Percentiles rank a stretch among this genome's conserved stretches.
Evolutionary conservation across 2,329 filamentous ascomycete species (phyloP).

Genomic region (Plenodomus lindquistii): DNA sequence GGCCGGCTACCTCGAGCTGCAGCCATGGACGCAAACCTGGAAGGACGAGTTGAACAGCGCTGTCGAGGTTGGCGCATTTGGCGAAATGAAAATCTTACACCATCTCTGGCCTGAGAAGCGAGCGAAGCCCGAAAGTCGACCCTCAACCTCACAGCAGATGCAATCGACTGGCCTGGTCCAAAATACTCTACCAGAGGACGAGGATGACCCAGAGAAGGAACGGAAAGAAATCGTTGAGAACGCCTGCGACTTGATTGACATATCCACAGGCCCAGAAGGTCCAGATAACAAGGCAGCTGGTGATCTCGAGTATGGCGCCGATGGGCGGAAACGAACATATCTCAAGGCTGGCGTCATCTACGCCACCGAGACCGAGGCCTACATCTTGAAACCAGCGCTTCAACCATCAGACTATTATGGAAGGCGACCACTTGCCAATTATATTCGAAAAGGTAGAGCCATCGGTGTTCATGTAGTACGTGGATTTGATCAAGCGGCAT

Average conservation of each 20-base stretch:
- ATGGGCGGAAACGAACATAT: constrained; percentile 62
- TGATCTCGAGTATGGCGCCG: constrained; percentile 45
- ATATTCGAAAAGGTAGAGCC: constrained; percentile 77
- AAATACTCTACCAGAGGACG: constrained; percentile 38
- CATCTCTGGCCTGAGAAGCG: constrained; percentile 75
- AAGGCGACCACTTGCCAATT: constrained; percentile 75
- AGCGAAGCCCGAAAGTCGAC: constrained; percentile 56
- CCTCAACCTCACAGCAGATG: constrained; percentile 42
- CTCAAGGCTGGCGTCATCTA: constrained; percentile 83
- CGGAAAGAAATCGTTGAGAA: constrained; percentile 49
- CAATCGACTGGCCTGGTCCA: constrained; percentile 34
- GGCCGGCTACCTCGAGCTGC: constrained; percentile 82
- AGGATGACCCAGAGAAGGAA: constrained; percentile 50
- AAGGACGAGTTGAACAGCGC: constrained; percentile 87
- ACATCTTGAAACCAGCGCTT: constrained; percentile 82
- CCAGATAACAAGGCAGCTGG: constrained; percentile 55
- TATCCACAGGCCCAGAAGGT: constrained; percentile 50
- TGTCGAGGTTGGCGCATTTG: constrained; percentile 82
- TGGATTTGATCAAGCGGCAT: constrained; percentile 78
- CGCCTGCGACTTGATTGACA: constrained; percentile 54
- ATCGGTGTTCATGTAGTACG: constrained; percentile 88
- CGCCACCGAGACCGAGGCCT: constrained; percentile 74
- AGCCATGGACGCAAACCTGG: constrained; percentile 92
- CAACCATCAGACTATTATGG: constrained; percentile 85
- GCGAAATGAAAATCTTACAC: constrained; percentile 89